These are phyloP conservation scores for Carex kokanica DNA, from an alignment of 176 grass and related monocot species.

Conservation along the genomic window DNA sequence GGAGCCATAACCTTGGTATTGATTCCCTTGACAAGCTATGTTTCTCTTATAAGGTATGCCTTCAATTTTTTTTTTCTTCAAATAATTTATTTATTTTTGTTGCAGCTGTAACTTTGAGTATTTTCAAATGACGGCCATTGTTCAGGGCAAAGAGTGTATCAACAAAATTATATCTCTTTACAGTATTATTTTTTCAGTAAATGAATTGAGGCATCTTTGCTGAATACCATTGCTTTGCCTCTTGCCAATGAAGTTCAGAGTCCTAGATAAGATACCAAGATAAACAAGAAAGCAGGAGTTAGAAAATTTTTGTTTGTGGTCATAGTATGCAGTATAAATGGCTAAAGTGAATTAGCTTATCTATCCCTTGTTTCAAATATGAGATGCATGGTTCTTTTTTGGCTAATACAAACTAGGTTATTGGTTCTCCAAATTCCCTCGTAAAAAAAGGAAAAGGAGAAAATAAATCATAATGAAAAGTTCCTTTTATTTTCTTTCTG, in stretches of 20 bases:
- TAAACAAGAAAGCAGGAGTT: background rate
- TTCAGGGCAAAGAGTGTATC: background rate
- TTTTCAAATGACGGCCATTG: background rate
- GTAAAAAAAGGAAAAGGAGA: background rate
- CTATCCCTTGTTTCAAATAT: background rate
- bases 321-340: background rate
- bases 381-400: background rate
- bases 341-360: background rate
- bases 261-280: background rate
- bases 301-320: background rate
- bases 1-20: conserved; percentile 71
- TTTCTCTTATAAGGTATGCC: conserved; percentile 88
- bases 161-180: background rate
- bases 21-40: conserved; percentile 83
- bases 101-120: background rate
- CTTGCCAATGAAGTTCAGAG: background rate
- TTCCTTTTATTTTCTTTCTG: conserved; percentile 22
- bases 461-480: background rate
- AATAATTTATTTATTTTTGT: background rate
- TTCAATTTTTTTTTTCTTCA: background rate
- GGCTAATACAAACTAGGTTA: background rate
- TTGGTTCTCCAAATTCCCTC: background rate
- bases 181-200: background rate
- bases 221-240: background rate
- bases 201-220: background rate